Conservation (phyloP, 192 early-diverging fungal species). For the Diversispora eburnea region DNA sequence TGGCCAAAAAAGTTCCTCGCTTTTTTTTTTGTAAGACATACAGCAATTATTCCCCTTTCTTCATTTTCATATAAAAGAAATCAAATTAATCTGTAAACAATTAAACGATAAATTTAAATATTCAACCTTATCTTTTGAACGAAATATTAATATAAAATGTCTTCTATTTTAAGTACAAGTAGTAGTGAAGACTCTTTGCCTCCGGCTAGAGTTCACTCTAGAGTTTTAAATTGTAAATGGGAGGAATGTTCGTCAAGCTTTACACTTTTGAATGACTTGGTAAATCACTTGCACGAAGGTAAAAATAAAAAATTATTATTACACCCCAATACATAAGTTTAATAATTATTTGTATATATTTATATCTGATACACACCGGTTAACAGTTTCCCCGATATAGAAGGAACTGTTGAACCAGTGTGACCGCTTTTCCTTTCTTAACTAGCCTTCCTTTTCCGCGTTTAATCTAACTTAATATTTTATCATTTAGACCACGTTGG, state of each 20-base stretch:
- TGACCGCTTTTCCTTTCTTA: not conserved
- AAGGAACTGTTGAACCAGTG: not conserved
- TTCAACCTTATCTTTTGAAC: not conserved
- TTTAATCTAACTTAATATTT: not conserved
- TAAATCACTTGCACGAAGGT: conserved; percentile 23
- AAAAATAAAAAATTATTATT: not conserved
- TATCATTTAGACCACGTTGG: conserved; percentile 47
- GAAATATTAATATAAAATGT: not conserved
- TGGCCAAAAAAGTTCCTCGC: not conserved
- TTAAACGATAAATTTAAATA: not conserved
- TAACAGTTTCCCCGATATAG: not conserved
- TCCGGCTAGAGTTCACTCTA: not conserved
- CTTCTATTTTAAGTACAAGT: not conserved
- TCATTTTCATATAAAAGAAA: not conserved
- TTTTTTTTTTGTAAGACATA: not conserved
- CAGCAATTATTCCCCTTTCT: not conserved
- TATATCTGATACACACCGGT: not conserved
- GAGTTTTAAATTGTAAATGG: conserved; percentile 21
- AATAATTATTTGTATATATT: not conserved
- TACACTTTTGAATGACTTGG: conserved; percentile 9
- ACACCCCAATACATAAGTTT: not conserved
- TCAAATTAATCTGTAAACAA: not conserved
- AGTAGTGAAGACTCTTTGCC: not conserved
- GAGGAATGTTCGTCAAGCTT: not conserved
- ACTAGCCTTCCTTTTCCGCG: not conserved